Conservation (phyloP, 106 monocot species). For the Xerophyta viscosa region DNA sequence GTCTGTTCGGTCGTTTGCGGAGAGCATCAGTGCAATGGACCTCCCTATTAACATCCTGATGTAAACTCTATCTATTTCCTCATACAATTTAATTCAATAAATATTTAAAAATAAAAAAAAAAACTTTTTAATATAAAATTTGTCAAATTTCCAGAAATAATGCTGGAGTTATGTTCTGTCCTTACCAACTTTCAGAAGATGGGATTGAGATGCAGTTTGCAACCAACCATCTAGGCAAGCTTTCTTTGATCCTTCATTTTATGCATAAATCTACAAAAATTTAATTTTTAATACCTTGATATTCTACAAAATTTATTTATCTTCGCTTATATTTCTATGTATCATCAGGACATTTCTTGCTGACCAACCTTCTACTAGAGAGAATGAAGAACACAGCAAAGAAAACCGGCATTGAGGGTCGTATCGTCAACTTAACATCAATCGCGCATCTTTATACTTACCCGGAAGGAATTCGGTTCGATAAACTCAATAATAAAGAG, state of each 20-base stretch:
- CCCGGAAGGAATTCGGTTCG: constrained; percentile 73
- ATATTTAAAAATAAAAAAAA: too few relatives aligned
- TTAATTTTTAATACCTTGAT: too few relatives aligned
- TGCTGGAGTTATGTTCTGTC: constrained; percentile 71
- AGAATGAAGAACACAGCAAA: constrained; percentile 72
- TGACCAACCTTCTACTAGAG: constrained; percentile 85
- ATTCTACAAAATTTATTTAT: too few relatives aligned
- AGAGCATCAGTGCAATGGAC: constrained; percentile 27
- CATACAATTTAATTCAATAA: too few relatives aligned
- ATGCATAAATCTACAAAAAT: too few relatives aligned
- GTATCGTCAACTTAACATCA: constrained; percentile 79
- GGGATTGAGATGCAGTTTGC: constrained; percentile 94
- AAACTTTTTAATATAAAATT: too few relatives aligned
- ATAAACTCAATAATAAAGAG: constrained; percentile 50
- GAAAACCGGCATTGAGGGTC: constrained; percentile 62
- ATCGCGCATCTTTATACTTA: constrained; percentile 46
- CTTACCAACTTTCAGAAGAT: constrained; percentile 63
- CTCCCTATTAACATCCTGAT: constrained; percentile 65
- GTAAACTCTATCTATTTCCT: constrained; percentile 3
- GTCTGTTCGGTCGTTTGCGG: constrained; percentile 57
- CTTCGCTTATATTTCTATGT: too few relatives aligned
- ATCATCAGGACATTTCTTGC: constrained; percentile 79
- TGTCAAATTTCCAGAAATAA: too few relatives aligned
- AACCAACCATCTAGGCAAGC: constrained; percentile 82
- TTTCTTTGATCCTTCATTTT: too few relatives aligned